Conservation (phyloP, 148 eudicot genomes). For the Camellia granthamiana region DNA sequence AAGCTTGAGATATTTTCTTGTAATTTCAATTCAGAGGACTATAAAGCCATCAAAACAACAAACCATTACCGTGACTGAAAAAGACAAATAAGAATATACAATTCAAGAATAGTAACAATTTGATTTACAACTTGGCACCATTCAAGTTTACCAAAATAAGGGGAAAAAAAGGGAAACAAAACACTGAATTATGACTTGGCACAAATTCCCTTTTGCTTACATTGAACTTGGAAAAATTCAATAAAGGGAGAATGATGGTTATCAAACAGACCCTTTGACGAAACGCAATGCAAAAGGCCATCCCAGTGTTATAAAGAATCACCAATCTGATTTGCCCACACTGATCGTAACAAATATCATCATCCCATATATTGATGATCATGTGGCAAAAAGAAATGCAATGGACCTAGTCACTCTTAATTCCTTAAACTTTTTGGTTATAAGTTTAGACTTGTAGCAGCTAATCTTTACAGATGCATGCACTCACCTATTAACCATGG, state of each 20-base stretch:
- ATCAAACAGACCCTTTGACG: neutral
- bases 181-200: neutral
- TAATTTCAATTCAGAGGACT: neutral
- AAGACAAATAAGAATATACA: neutral
- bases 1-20: neutral
- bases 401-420: too few species aligned
- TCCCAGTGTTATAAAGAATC: neutral
- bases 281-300: neutral
- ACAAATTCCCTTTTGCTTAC: neutral
- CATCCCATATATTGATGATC: too few species aligned
- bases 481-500: neutral
- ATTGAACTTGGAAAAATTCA: neutral
- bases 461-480: too few species aligned
- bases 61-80: neutral
- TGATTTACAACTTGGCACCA: constrained; percentile 6
- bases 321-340: neutral
- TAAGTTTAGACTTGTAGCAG: too few species aligned
- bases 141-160: neutral
- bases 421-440: too few species aligned
- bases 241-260: neutral
- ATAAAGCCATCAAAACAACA: neutral
- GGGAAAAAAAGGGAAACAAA: neutral
- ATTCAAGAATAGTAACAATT: neutral
- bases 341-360: too few species aligned
- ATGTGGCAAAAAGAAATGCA: too few species aligned